Evolutionary conservation across 1,284 basidiomycete genomes (phyloP).

Genomic region (Heterobasidion occidentale): DNA sequence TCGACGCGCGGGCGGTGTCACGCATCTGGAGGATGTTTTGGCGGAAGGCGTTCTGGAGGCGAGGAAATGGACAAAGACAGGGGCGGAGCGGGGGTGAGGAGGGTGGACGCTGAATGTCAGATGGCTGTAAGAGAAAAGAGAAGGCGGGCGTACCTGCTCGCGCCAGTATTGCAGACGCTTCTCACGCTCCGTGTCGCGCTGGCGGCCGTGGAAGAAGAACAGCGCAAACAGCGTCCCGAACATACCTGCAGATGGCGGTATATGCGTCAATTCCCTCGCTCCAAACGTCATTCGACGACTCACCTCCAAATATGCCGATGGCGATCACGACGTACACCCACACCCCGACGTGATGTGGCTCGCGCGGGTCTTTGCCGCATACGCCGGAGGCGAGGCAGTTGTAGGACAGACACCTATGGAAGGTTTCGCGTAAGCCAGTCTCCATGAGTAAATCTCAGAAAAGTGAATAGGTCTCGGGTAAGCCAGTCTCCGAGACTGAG

Average conservation of each 20-base stretch:
- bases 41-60: constrained; percentile 58
- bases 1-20: constrained; percentile 57
- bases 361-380: constrained; percentile 56
- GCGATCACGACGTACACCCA: constrained; percentile 75
- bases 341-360: constrained; percentile 52
- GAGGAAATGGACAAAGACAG: neutral
- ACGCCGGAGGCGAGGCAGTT: constrained; percentile 60
- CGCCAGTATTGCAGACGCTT: constrained; percentile 83
- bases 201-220: constrained; percentile 63
- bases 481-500: too few species aligned
- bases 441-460: too few species aligned
- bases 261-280: neutral
- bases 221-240: constrained; percentile 58
- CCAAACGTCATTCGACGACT: constrained; percentile 13
- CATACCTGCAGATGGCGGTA: constrained; percentile 42
- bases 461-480: neutral
- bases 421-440: too few species aligned
- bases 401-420: constrained; percentile 64
- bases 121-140: neutral
- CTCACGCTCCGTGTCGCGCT: constrained; percentile 69
- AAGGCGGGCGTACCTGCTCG: constrained; percentile 53
- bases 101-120: neutral
- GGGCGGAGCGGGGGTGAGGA: neutral
- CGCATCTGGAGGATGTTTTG: constrained; percentile 73
- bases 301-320: constrained; percentile 64